A percentile compares a stretch with the other conserved stretches of the same genome.
Conservation (phyloP, 495 filamentous ascomycete genomes). For the Penicillium cinerascens region DNA sequence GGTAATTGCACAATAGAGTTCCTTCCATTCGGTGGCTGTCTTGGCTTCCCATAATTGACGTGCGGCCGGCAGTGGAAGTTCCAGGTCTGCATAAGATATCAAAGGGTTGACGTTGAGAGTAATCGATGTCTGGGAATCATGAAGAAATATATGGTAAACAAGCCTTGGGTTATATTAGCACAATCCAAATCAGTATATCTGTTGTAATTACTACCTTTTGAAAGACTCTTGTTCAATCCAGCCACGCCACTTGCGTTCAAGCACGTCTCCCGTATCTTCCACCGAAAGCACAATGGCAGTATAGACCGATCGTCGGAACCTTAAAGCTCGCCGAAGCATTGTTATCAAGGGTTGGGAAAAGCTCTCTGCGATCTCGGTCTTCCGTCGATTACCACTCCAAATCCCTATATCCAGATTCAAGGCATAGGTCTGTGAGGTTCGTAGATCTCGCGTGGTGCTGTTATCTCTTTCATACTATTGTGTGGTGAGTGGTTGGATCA, state of each 20-base stretch:
- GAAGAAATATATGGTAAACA: conserved; percentile 53
- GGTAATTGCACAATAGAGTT: conserved; percentile 37
- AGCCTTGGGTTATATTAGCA: conserved; percentile 36
- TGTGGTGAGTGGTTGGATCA: background rate
- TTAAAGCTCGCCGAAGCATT: conserved; percentile 40
- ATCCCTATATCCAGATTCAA: conserved; percentile 56
- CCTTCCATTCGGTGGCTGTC: conserved; percentile 55
- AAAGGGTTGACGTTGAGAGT: conserved; percentile 52
- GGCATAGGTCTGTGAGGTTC: conserved; percentile 53
- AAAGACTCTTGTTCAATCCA: conserved; percentile 57
- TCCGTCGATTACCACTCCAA: conserved; percentile 65
- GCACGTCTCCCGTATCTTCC: conserved; percentile 41
- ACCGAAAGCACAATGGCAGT: conserved; percentile 36
- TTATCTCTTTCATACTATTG: conserved; percentile 56
- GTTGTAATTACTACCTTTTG: conserved; percentile 41
- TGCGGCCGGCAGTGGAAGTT: conserved; percentile 53
- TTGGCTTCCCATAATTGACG: conserved; percentile 55
- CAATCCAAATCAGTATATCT: background rate
- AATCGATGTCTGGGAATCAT: conserved; percentile 57
- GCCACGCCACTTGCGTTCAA: conserved; percentile 56
- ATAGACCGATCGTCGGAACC: conserved; percentile 41
- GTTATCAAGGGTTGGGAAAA: conserved; percentile 50
- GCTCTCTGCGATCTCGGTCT: conserved; percentile 66
- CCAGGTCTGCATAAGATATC: conserved; percentile 63
- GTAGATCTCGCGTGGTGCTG: conserved; percentile 48